These are phyloP conservation scores for Nitzschia inconspicua DNA, from an alignment of 108 stramenopile genomes.

Conservation along the genomic window DNA sequence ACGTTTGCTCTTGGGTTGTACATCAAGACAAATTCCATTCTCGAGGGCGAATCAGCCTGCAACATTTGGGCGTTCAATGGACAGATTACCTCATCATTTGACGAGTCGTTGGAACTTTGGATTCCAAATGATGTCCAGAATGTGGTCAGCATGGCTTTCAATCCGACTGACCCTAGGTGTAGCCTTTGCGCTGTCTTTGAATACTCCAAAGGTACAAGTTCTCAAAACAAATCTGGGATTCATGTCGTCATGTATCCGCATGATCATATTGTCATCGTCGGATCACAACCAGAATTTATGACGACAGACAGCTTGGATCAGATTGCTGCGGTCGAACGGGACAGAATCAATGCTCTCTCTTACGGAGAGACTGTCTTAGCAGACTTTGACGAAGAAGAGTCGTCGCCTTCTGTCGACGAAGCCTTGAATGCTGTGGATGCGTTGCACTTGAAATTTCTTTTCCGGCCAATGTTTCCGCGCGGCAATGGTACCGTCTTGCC, in stretches of 20 bases:
- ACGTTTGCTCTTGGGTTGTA: slow-evolving; percentile 28
- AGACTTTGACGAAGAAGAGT: slow-evolving; percentile 3
- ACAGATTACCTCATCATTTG: not conserved
- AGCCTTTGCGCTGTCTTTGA: slow-evolving; percentile 23
- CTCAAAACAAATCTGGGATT: not conserved
- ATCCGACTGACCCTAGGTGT: slow-evolving; percentile 23
- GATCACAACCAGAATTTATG: slow-evolving; percentile 10
- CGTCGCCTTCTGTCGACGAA: slow-evolving; percentile 12
- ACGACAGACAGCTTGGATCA: slow-evolving; percentile 25
- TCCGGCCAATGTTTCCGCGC: slow-evolving; percentile 43
- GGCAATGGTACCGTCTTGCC: slow-evolving; percentile 42
- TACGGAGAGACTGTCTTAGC: slow-evolving; percentile 6
- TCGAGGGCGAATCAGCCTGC: slow-evolving; percentile 18
- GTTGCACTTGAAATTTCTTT: slow-evolving; percentile 31
- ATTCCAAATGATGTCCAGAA: slow-evolving; percentile 24
- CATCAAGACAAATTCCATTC: slow-evolving; percentile 17
- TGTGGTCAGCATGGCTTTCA: slow-evolving; percentile 36
- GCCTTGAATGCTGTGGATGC: slow-evolving; percentile 35
- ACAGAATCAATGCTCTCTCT: slow-evolving; percentile 14
- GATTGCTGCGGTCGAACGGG: slow-evolving; percentile 18
- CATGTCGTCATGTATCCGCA: slow-evolving; percentile 22
- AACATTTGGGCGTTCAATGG: slow-evolving; percentile 26
- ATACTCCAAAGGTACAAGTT: slow-evolving; percentile 4
- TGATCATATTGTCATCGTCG: slow-evolving; percentile 19
- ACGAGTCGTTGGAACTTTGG: not conserved